A percentile compares a stretch with the other conserved stretches of the same genome.
phyloP scores from a whole-genome alignment of 2,329 filamentous ascomycete genomes.

The Lomentospora prolificans region DNA sequence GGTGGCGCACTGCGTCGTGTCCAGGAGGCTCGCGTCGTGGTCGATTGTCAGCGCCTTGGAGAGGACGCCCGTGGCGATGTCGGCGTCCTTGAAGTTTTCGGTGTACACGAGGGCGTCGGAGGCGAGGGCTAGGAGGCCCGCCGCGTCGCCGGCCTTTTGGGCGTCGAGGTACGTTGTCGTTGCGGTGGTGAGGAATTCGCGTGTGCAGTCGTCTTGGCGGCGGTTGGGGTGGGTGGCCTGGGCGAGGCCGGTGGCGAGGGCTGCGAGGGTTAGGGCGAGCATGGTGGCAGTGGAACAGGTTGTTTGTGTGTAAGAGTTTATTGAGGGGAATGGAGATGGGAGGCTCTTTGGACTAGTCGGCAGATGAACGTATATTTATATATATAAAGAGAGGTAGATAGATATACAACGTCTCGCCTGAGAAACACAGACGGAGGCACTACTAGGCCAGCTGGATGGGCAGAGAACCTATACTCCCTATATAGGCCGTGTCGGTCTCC shows the following conservation, averaged over 20 bases:
- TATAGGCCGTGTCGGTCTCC: too few species aligned
- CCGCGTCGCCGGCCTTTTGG: conserved; percentile 14
- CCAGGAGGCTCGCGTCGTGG: conserved; percentile 25
- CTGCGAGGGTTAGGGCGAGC: neutral
- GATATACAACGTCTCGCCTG: too few species aligned
- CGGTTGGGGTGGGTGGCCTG: neutral
- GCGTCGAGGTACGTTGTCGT: conserved; percentile 14
- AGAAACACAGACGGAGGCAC: too few species aligned
- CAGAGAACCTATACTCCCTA: too few species aligned
- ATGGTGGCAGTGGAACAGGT: neutral
- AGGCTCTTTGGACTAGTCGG: neutral
- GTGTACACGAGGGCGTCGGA: conserved; percentile 16
- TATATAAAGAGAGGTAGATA: too few species aligned
- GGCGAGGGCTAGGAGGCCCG: conserved; percentile 9
- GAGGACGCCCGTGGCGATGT: conserved; percentile 21
- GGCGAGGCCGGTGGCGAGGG: neutral
- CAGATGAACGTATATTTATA: too few species aligned
- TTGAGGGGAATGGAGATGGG: neutral
- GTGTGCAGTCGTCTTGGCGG: conserved; percentile 3
- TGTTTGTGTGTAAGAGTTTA: neutral
- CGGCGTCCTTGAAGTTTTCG: conserved; percentile 23
- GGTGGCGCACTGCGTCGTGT: conserved; percentile 26
- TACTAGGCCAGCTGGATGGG: too few species aligned
- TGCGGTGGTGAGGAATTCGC: conserved; percentile 7
- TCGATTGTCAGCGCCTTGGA: conserved; percentile 22